Percentiles rank a stretch among this genome's conserved stretches.
phyloP scores from a whole-genome alignment of 306 rosid species.

The Calophaca sinica region DNA sequence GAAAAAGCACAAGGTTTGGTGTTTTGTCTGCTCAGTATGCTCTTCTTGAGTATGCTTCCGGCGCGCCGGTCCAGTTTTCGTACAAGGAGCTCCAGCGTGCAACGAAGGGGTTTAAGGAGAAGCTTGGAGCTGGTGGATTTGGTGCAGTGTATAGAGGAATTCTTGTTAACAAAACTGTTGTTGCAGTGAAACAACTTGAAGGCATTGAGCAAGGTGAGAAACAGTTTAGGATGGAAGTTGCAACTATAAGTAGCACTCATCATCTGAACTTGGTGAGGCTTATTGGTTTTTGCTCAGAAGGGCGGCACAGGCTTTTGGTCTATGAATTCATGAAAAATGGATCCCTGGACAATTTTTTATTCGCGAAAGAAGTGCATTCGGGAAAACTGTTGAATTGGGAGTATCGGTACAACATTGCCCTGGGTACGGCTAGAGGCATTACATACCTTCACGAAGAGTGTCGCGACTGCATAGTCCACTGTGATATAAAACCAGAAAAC shows the following conservation, averaged over 20 bases:
- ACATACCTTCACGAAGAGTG: conserved; percentile 96
- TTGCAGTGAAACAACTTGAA: conserved; percentile 87
- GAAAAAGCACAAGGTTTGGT: conserved; percentile 58
- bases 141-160: conserved; percentile 81
- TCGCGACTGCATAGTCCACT: conserved; percentile 84
- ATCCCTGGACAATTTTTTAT: conserved; percentile 73
- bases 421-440: conserved; percentile 88
- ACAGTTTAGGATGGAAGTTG: conserved; percentile 89
- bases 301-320: conserved; percentile 82
- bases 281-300: conserved; percentile 92
- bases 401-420: conserved; percentile 64
- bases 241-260: conserved; percentile 87
- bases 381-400: conserved; percentile 76
- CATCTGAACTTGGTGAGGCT: conserved; percentile 88
- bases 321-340: conserved; percentile 89
- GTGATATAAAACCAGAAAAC: conserved; percentile 93
- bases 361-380: conserved; percentile 50
- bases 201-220: conserved; percentile 91
- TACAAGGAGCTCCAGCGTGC: conserved; percentile 77
- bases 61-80: conserved; percentile 87
- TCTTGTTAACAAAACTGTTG: conserved; percentile 71
- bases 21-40: conserved; percentile 75
- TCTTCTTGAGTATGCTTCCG: conserved; percentile 98
- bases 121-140: conserved; percentile 88
- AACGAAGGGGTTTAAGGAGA: conserved; percentile 86